Percentiles rank a stretch among this genome's conserved stretches.
These are phyloP conservation scores for Bisporella sp. DNA, from an alignment of 2,329 filamentous ascomycete genomes.

Conservation along the genomic window DNA sequence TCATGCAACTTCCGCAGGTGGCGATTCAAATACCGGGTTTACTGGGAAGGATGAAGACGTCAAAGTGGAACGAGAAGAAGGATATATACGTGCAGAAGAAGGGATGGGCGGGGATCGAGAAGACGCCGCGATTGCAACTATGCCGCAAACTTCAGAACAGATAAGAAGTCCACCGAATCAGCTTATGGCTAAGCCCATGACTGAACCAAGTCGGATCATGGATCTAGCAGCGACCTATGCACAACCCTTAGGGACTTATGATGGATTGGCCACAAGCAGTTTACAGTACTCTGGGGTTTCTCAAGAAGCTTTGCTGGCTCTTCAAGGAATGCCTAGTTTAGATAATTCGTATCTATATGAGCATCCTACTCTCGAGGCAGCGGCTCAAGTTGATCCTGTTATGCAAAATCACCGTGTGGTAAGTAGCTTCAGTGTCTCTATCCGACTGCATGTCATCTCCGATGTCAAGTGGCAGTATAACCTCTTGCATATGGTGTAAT, in stretches of 20 bases:
- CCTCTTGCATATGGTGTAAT: not conserved
- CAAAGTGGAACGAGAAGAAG: not conserved
- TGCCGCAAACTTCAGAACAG: not conserved
- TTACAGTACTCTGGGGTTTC: not conserved
- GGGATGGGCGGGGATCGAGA: not conserved
- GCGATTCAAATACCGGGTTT: not conserved
- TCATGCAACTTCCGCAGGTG: not conserved
- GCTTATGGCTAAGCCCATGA: not conserved
- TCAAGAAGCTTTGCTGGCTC: not conserved
- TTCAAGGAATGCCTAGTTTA: not conserved
- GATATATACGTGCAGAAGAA: not conserved
- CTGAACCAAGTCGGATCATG: not conserved
- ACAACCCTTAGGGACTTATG: not conserved
- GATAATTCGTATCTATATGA: not conserved
- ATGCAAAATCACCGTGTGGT: not conserved
- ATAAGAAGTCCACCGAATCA: not conserved
- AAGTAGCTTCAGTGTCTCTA: not conserved
- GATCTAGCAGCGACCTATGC: not conserved
- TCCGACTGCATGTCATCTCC: too few relatives aligned
- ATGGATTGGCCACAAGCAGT: not conserved
- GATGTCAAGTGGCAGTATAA: too few relatives aligned
- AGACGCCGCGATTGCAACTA: not conserved
- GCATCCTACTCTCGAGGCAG: not conserved
- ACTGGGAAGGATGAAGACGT: not conserved
- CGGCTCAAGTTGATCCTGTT: not conserved